A percentile compares a stretch with the other conserved stretches of the same genome.
phyloP scores from a whole-genome alignment of 257 asterid genomes.

The Solanum rostratum region DNA sequence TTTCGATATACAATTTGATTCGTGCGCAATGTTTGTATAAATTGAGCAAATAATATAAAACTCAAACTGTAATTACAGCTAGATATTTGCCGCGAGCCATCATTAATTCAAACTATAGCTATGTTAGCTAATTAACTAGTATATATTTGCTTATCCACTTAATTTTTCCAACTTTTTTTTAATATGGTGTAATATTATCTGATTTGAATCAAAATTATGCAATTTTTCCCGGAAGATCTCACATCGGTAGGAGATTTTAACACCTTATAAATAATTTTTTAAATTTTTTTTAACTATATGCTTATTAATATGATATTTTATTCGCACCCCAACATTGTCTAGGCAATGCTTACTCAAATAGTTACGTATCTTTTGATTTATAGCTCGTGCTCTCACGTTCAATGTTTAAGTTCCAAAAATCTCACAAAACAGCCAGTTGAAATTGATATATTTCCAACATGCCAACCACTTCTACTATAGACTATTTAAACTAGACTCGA shows the following conservation, averaged over 20 bases:
- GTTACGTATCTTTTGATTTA: neutral
- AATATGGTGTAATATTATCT: neutral
- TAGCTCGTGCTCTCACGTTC: slow-evolving; percentile 51
- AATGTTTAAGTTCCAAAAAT: slow-evolving; percentile 8
- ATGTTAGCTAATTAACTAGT: too few species aligned
- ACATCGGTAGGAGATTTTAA: neutral
- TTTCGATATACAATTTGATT: too few species aligned
- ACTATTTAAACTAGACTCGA: slow-evolving; percentile 3
- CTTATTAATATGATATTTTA: too few species aligned
- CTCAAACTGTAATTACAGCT: too few species aligned
- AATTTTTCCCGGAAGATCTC: fast-evolving
- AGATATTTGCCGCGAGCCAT: too few species aligned
- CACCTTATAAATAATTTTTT: too few species aligned
- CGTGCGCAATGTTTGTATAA: too few species aligned
- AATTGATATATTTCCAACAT: slow-evolving; percentile 15
- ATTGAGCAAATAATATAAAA: too few species aligned
- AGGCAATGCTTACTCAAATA: neutral
- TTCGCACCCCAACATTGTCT: neutral
- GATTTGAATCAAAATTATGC: fast-evolving
- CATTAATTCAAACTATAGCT: too few species aligned
- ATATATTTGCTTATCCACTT: too few species aligned
- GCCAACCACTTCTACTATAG: slow-evolving; percentile 18
- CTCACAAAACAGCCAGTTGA: slow-evolving; percentile 20
- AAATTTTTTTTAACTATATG: too few species aligned
- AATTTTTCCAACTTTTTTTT: too few species aligned